Evolutionary conservation across 495 filamentous ascomycete species (phyloP).

Genomic region (Neurospora terricola): DNA sequence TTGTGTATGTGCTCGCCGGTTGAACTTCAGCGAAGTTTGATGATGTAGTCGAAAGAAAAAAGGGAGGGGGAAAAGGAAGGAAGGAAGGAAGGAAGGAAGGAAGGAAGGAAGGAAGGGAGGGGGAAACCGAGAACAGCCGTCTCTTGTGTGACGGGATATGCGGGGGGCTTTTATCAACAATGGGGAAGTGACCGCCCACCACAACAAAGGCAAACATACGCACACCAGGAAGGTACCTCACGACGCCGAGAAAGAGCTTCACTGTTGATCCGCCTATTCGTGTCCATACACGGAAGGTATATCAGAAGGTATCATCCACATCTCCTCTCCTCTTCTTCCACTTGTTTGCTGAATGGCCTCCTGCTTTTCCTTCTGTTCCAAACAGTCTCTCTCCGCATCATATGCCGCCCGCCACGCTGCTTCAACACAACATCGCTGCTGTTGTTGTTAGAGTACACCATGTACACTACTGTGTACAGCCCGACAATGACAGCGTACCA

Average conservation of each 20-base stretch:
- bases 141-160: neutral
- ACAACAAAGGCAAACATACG: neutral
- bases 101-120: neutral
- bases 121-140: neutral
- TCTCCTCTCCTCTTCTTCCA: neutral
- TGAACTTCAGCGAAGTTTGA: neutral
- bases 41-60: neutral
- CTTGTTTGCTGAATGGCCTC: neutral
- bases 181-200: neutral
- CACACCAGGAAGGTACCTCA: neutral
- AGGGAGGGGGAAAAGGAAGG: neutral
- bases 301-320: neutral
- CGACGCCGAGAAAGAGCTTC: neutral
- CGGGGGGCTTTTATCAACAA: neutral
- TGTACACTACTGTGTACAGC: neutral
- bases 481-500: neutral
- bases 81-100: neutral
- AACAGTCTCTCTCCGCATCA: neutral
- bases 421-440: neutral
- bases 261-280: neutral
- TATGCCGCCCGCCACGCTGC: neutral
- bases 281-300: neutral
- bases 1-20: neutral
- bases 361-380: neutral
- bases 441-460: neutral